These are phyloP conservation scores for Eleusine indica DNA, from an alignment of 176 grass and related monocot genomes.

Conservation along the genomic window DNA sequence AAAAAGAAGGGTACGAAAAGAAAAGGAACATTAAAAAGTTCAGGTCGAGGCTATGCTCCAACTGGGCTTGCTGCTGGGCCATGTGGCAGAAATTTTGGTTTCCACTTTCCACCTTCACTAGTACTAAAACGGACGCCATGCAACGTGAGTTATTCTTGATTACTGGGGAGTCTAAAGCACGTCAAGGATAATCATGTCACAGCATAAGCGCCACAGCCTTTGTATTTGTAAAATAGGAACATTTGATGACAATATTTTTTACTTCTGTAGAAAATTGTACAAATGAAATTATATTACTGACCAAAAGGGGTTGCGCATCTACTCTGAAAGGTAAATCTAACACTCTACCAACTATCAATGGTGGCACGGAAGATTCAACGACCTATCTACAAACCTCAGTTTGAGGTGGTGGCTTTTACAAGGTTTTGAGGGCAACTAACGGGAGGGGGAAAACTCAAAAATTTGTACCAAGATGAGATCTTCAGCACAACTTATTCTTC, in stretches of 20 bases:
- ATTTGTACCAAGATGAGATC: slow-evolving; percentile 32
- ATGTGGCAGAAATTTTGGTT: too few relatives aligned
- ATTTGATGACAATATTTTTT: background rate
- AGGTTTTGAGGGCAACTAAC: slow-evolving; percentile 26
- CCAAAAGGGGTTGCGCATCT: slow-evolving; percentile 37
- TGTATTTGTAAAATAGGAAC: background rate
- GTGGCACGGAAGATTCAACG: slow-evolving; percentile 38
- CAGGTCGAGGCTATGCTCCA: too few relatives aligned
- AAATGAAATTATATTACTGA: slow-evolving; percentile 30
- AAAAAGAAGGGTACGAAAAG: too few relatives aligned
- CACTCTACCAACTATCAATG: slow-evolving; percentile 40
- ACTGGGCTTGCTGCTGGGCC: too few relatives aligned
- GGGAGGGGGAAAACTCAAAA: background rate
- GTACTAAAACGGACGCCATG: too few relatives aligned
- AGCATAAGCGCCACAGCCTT: too few relatives aligned
- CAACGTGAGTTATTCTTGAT: too few relatives aligned
- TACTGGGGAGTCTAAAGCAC: too few relatives aligned
- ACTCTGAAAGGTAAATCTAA: slow-evolving; percentile 30
- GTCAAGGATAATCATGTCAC: background rate
- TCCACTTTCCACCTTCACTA: too few relatives aligned
- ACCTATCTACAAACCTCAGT: slow-evolving; percentile 61
- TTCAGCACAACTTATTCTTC: slow-evolving; percentile 53
- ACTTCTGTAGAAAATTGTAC: slow-evolving; percentile 28
- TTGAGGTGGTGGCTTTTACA: slow-evolving; percentile 46
- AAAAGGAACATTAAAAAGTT: too few relatives aligned